Evolutionary conservation across 345 rosid genomes (phyloP).

Genomic region (Populus pruinosa): DNA sequence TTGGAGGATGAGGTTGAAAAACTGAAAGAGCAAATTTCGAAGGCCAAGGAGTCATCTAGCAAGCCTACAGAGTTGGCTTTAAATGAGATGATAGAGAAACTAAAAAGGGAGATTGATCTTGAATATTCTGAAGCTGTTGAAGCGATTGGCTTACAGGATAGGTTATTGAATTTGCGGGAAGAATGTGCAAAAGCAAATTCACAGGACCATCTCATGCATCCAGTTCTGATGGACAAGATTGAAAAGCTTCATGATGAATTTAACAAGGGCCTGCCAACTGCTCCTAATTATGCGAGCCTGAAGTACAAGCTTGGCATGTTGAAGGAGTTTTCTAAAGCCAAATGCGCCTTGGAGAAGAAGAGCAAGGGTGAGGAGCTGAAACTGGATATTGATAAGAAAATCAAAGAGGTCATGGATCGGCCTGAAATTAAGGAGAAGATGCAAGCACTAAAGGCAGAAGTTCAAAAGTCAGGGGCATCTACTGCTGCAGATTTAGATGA

Average conservation of each 20-base stretch:
- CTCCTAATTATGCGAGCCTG: conserved; percentile 62
- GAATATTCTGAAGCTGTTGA: conserved; percentile 66
- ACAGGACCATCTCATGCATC: conserved; percentile 56
- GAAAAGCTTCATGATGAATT: conserved; percentile 66
- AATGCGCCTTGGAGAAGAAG: conserved; percentile 40
- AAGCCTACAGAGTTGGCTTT: conserved; percentile 49
- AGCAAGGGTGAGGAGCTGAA: conserved; percentile 29
- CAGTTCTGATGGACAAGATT: conserved; percentile 51
- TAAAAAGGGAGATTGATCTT: conserved; percentile 66
- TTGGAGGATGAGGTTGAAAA: conserved; percentile 67
- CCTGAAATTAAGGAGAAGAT: conserved; percentile 64
- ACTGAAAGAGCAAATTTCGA: conserved; percentile 59
- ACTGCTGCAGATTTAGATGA: conserved; percentile 48
- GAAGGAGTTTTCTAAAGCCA: conserved; percentile 58
- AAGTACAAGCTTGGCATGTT: conserved; percentile 69
- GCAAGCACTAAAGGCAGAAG: conserved; percentile 56
- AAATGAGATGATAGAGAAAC: conserved; percentile 59
- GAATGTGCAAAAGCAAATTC: conserved; percentile 51
- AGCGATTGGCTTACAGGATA: conserved; percentile 56
- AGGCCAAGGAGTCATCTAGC: conserved; percentile 60
- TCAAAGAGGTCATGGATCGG: conserved; percentile 51
- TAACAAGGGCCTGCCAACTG: conserved; percentile 40
- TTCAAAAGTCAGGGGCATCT: conserved; percentile 48
- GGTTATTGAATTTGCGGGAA: conserved; percentile 39
- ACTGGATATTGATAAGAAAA: conserved; percentile 52